phyloP scores from a whole-genome alignment of 805 yeast genomes.

The Candida ulmi region DNA sequence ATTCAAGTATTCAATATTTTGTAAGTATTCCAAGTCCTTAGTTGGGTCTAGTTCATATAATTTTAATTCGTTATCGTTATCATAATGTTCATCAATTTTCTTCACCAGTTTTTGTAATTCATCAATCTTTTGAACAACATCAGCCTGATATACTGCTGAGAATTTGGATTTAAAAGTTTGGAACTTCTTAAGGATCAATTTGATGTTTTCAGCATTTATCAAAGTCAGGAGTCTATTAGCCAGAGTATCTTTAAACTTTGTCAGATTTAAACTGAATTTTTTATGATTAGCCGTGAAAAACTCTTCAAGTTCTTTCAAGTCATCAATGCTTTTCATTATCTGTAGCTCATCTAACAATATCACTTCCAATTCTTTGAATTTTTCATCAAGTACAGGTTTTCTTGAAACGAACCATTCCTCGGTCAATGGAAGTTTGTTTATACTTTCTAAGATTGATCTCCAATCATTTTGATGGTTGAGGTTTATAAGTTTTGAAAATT shows the following conservation, averaged over 20 bases:
- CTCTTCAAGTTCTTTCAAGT: slow-evolving; percentile 5
- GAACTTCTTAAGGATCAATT: slow-evolving; percentile 3
- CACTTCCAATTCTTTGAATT: slow-evolving; percentile 10
- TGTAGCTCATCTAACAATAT: slow-evolving; percentile 4
- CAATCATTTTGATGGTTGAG: slow-evolving; percentile 5
- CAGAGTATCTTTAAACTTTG: slow-evolving; percentile 1
- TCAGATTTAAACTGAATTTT: slow-evolving; percentile 10
- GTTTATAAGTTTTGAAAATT: slow-evolving; percentile 11
- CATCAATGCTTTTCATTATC: slow-evolving; percentile 3
- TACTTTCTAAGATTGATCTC: slow-evolving; percentile 1
- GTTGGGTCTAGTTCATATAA: slow-evolving; percentile 9
- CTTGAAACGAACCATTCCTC: slow-evolving; percentile 9
- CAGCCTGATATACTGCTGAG: background rate
- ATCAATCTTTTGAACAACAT: background rate
- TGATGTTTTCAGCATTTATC: slow-evolving; percentile 9
- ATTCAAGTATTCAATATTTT: slow-evolving; percentile 11
- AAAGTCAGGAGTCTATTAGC: slow-evolving; percentile 2
- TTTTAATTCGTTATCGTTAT: slow-evolving; percentile 2
- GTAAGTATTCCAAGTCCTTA: slow-evolving; percentile 7
- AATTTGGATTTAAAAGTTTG: slow-evolving; percentile 2
- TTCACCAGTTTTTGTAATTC: slow-evolving; percentile 1
- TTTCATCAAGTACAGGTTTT: slow-evolving; percentile 5
- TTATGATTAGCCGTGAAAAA: slow-evolving; percentile 1
- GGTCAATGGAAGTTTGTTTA: slow-evolving; percentile 6
- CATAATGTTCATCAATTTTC: background rate